phyloP scores from a whole-genome alignment of 2,329 filamentous ascomycete genomes.

The Sarocladium strictum region DNA sequence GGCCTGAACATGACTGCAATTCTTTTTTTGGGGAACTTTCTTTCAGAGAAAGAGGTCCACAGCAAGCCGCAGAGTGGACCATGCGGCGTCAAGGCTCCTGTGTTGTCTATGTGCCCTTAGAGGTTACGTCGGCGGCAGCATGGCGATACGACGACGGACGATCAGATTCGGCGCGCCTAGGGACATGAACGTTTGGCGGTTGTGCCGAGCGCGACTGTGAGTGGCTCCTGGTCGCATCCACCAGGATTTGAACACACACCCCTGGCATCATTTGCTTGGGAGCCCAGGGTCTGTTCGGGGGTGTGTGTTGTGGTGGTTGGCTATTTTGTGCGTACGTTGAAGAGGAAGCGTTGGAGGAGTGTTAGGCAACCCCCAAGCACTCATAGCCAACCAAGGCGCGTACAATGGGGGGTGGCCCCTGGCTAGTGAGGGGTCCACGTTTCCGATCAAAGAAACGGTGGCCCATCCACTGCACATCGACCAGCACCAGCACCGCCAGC shows the following conservation, averaged over 20 bases:
- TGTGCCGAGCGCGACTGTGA: not conserved
- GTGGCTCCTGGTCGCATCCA: not conserved
- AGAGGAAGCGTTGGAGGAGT: not conserved
- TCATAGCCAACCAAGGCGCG: constrained; percentile 1
- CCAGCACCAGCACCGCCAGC: too few relatives aligned
- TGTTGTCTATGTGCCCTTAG: not conserved
- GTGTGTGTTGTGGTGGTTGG: not conserved
- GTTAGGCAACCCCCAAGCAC: not conserved
- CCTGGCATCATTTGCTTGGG: not conserved
- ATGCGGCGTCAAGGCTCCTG: constrained; percentile 1
- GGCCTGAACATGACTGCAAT: not conserved
- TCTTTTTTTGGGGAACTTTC: constrained; percentile 1
- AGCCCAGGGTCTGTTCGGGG: not conserved
- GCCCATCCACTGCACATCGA: too few relatives aligned
- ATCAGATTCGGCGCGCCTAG: not conserved
- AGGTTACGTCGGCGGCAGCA: constrained; percentile 2
- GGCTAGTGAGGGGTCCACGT: not conserved
- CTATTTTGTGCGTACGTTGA: not conserved
- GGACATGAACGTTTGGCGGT: not conserved
- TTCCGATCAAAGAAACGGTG: not conserved
- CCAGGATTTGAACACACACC: not conserved
- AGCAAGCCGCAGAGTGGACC: not conserved
- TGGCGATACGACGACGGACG: constrained; percentile 1
- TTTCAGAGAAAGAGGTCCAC: not conserved
- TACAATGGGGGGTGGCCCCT: not conserved